phyloP scores from a whole-genome alignment of 1,284 basidiomycete genomes.

The Ganoderma resinaceum region DNA sequence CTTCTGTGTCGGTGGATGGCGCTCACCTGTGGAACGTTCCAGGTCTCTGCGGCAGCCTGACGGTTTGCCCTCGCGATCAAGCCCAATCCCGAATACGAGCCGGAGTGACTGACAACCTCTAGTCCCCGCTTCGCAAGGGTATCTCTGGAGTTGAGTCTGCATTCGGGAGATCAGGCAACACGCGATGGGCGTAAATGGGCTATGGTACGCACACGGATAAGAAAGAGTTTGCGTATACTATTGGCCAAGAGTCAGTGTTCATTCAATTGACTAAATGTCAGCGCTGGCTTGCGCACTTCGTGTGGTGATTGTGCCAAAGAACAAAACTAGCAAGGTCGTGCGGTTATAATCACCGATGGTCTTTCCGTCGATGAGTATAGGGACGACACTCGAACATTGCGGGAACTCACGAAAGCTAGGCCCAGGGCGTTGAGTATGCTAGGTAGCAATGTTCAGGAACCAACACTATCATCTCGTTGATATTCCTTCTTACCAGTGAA shows the following conservation, averaged over 20 bases:
- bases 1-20: slow-evolving; percentile 44
- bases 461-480: not conserved
- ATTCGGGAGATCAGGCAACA: not conserved
- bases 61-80: not conserved
- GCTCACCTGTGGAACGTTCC: not conserved
- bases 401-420: not conserved
- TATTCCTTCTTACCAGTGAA: not conserved
- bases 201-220: not conserved
- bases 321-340: not conserved
- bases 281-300: not conserved
- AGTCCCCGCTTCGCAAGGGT: not conserved
- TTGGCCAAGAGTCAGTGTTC: not conserved
- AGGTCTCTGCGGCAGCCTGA: not conserved
- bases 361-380: not conserved
- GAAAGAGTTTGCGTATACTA: not conserved
- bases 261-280: not conserved
- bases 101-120: not conserved
- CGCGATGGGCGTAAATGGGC: not conserved
- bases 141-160: not conserved
- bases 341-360: not conserved
- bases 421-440: not conserved
- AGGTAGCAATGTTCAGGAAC: not conserved
- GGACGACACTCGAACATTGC: not conserved
- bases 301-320: not conserved
- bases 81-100: not conserved